phyloP scores from a whole-genome alignment of 176 grass and related monocot species.

The Microstegium vimineum region DNA sequence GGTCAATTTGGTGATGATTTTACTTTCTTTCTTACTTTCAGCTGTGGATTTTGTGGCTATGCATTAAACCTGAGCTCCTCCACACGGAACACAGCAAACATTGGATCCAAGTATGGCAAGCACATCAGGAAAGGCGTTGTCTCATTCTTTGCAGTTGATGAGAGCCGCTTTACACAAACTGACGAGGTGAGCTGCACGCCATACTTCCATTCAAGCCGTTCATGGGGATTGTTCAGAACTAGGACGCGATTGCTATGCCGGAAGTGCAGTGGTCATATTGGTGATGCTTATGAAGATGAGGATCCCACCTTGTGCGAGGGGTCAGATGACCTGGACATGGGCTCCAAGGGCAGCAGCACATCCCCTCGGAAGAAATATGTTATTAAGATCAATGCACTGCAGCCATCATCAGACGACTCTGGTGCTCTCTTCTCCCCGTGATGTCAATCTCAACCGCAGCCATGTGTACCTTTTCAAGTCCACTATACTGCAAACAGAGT shows the following conservation, averaged over 20 bases:
- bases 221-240: conserved; percentile 57
- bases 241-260: conserved; percentile 53
- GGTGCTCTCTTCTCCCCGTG: conserved; percentile 19
- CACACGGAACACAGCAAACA: conserved; percentile 49
- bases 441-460: background rate
- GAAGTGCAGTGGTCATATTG: conserved; percentile 46
- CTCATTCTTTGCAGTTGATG: conserved; percentile 46
- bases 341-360: conserved; percentile 2
- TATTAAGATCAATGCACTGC: conserved; percentile 60
- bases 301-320: conserved; percentile 19
- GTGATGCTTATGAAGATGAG: conserved; percentile 46
- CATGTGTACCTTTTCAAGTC: background rate
- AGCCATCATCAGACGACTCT: conserved; percentile 39
- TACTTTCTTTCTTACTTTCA: background rate
- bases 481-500: background rate
- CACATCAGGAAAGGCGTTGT: conserved; percentile 65
- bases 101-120: conserved; percentile 66
- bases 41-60: conserved; percentile 62
- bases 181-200: conserved; percentile 62
- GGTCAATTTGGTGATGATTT: background rate
- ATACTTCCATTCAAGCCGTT: conserved; percentile 45
- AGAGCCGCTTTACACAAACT: conserved; percentile 52
- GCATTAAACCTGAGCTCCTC: conserved; percentile 73
- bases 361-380: conserved; percentile 51
- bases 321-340: conserved; percentile 11